These are phyloP conservation scores for Grammothele lineata DNA, from an alignment of 768 basidiomycete genomes.

Conservation along the genomic window DNA sequence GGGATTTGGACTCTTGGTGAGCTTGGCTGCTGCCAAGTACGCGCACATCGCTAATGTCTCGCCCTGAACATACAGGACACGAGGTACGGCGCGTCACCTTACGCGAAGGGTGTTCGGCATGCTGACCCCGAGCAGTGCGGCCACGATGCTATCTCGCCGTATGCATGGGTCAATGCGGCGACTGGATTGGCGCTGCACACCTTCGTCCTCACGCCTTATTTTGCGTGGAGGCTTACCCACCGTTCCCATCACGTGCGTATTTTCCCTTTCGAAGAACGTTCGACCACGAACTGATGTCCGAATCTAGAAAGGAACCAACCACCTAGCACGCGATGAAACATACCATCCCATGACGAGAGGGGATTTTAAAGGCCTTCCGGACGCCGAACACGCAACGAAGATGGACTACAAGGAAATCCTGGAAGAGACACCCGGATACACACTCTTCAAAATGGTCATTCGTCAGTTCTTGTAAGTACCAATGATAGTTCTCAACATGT, in stretches of 20 bases:
- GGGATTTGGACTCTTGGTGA: conserved; percentile 23
- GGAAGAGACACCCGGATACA: conserved; percentile 27
- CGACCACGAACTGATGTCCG: no score
- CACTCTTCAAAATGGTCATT: conserved; percentile 44
- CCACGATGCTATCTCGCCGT: conserved; percentile 44
- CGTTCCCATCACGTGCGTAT: conserved; percentile 22
- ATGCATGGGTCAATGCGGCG: conserved; percentile 32
- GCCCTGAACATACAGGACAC: conserved; percentile 42
- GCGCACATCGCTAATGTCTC: no score
- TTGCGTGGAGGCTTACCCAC: conserved; percentile 23
- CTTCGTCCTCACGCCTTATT: conserved; percentile 26
- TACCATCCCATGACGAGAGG: conserved; percentile 18
- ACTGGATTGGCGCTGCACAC: conserved; percentile 41
- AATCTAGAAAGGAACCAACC: conserved; percentile 21
- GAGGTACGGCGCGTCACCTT: conserved; percentile 32
- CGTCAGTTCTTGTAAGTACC: conserved; percentile 39
- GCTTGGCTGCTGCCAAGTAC: background rate
- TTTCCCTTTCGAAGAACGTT: no score
- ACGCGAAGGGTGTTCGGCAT: no score
- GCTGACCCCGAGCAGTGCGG: conserved; percentile 38
- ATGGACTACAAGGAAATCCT: conserved; percentile 25
- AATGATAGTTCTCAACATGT: background rate
- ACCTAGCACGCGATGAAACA: conserved; percentile 22
- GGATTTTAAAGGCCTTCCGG: conserved; percentile 20
- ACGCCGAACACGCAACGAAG: conserved; percentile 8